A percentile compares a stretch with the other conserved stretches of the same genome.
phyloP scores from a whole-genome alignment of 1,284 basidiomycete genomes.

The Vanrija pseudolonga region DNA sequence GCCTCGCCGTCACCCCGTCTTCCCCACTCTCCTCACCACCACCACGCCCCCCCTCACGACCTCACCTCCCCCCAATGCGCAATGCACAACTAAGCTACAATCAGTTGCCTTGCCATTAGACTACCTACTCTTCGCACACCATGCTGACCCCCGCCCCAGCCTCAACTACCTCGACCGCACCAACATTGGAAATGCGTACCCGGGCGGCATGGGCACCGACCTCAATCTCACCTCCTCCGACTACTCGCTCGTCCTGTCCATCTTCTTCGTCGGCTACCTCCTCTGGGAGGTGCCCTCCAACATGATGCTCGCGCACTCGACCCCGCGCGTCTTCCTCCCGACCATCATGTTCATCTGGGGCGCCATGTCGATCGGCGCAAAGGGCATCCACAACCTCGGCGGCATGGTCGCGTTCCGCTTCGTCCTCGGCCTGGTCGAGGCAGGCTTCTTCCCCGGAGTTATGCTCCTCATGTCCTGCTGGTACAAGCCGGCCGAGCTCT shows the following conservation, averaged over 20 bases:
- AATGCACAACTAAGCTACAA: too few species aligned
- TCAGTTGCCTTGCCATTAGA: too few species aligned
- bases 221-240: conserved; percentile 36
- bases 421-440: conserved; percentile 45
- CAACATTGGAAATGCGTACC: conserved; percentile 23
- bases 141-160: neutral
- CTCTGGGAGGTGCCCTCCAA: conserved; percentile 45
- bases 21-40: too few species aligned
- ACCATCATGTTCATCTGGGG: conserved; percentile 38
- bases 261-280: conserved; percentile 40
- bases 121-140: too few species aligned
- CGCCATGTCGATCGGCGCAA: conserved; percentile 41
- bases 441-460: conserved; percentile 45
- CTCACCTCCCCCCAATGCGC: too few species aligned
- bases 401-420: conserved; percentile 48
- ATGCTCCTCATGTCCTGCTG: conserved; percentile 41
- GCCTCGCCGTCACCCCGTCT: too few species aligned
- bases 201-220: conserved; percentile 47
- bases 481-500: conserved; percentile 47
- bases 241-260: conserved; percentile 45
- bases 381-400: conserved; percentile 38
- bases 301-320: conserved; percentile 42
- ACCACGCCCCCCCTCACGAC: too few species aligned
- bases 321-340: conserved; percentile 44
- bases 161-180: conserved; percentile 6